phyloP scores from a whole-genome alignment of 2,329 filamentous ascomycete genomes.

The Zopfia rhizophila region DNA sequence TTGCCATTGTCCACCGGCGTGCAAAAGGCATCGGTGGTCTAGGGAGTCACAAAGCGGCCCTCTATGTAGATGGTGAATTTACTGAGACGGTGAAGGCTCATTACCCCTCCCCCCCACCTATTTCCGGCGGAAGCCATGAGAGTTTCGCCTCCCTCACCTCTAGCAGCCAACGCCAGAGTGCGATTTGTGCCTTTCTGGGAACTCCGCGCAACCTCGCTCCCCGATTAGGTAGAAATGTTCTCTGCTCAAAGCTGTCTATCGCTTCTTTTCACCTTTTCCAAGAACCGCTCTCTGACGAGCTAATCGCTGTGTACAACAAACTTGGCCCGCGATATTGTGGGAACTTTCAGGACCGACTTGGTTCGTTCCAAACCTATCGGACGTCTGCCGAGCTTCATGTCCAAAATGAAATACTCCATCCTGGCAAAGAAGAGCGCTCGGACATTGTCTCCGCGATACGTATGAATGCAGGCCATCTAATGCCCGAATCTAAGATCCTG shows the following conservation, averaged over 20 bases:
- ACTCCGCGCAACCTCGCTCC: slow-evolving; percentile 89
- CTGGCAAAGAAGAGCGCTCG: slow-evolving; percentile 88
- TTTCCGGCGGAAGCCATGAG: slow-evolving; percentile 70
- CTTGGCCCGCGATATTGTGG: slow-evolving; percentile 92
- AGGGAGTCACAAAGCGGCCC: slow-evolving; percentile 79
- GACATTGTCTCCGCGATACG: slow-evolving; percentile 92
- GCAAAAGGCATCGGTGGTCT: slow-evolving; percentile 73
- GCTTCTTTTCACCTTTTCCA: slow-evolving; percentile 91
- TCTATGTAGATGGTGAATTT: slow-evolving; percentile 95
- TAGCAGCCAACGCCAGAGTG: slow-evolving; percentile 64
- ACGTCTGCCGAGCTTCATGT: slow-evolving; percentile 91
- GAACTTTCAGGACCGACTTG: slow-evolving; percentile 96
- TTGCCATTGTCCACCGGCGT: slow-evolving; percentile 85
- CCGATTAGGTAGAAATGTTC: slow-evolving; percentile 75
- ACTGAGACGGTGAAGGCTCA: slow-evolving; percentile 89
- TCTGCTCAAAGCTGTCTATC: slow-evolving; percentile 86
- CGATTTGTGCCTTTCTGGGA: slow-evolving; percentile 91
- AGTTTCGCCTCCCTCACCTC: slow-evolving; percentile 76
- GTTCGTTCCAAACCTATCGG: slow-evolving; percentile 94
- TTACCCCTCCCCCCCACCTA: slow-evolving; percentile 81
- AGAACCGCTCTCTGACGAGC: slow-evolving; percentile 87
- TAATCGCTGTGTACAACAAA: slow-evolving; percentile 88
- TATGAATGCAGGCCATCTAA: slow-evolving; percentile 80
- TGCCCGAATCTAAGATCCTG: slow-evolving; percentile 83
- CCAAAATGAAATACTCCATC: slow-evolving; percentile 89